A percentile compares a stretch with the other conserved stretches of the same genome.
phyloP scores from a whole-genome alignment of 1,284 basidiomycete species.

The Apiotrichum sp. region DNA sequence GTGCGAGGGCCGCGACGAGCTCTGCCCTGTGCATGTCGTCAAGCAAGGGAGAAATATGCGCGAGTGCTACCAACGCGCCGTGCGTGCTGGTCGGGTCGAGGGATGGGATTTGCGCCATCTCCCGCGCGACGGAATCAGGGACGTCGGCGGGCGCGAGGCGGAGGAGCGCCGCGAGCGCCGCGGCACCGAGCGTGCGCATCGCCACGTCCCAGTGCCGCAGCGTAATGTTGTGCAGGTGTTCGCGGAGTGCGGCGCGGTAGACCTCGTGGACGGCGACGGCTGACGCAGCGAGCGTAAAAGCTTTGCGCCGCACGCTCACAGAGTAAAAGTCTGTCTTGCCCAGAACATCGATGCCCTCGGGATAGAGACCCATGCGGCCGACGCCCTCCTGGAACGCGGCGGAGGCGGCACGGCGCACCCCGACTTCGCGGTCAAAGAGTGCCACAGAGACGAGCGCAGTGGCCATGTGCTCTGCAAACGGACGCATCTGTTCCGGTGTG shows the following conservation, averaged over 20 bases:
- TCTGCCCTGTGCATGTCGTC: conserved; percentile 28
- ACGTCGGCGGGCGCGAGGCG: conserved; percentile 46
- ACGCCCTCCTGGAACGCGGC: conserved; percentile 98
- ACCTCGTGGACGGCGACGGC: conserved; percentile 70
- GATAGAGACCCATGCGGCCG: conserved; percentile 79
- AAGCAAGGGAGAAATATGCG: conserved; percentile 58
- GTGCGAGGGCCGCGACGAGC: conserved; percentile 41
- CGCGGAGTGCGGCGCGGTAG: conserved; percentile 65
- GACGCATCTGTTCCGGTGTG: conserved; percentile 55
- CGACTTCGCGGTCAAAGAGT: conserved; percentile 86
- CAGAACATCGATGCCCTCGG: conserved; percentile 89
- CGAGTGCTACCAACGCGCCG: conserved; percentile 69
- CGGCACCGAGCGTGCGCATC: conserved; percentile 74
- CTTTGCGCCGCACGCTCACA: conserved; percentile 74
- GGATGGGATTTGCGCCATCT: conserved; percentile 54
- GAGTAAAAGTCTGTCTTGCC: conserved; percentile 91
- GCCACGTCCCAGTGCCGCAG: conserved; percentile 82
- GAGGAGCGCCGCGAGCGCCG: conserved; percentile 66
- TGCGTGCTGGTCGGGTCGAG: conserved; percentile 70
- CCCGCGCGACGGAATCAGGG: conserved; percentile 29
- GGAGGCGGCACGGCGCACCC: conserved; percentile 92
- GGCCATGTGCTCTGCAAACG: conserved; percentile 63
- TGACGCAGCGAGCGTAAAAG: conserved; percentile 76
- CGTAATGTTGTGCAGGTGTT: conserved; percentile 69
- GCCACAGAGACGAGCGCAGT: conserved; percentile 68